phyloP scores from a whole-genome alignment of 306 rosid species.

The Dalbergia cochinchinensis region DNA sequence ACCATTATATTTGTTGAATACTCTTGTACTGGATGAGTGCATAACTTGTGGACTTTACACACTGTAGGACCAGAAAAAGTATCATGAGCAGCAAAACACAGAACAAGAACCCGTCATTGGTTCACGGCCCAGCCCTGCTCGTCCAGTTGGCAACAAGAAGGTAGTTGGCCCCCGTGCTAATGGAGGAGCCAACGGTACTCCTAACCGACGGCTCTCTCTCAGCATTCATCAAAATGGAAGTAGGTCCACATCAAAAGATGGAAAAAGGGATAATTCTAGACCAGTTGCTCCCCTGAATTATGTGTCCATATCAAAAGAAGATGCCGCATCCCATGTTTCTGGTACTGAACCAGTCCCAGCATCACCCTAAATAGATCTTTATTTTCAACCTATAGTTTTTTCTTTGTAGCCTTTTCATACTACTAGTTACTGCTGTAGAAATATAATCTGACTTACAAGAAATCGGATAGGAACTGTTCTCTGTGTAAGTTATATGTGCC shows the following conservation, averaged over 20 bases:
- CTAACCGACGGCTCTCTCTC: conserved; percentile 79
- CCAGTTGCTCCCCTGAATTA: conserved; percentile 76
- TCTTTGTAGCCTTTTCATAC: conserved; percentile 52
- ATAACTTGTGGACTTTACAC: conserved; percentile 41
- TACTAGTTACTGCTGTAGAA: conserved; percentile 61
- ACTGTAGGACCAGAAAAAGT: conserved; percentile 84
- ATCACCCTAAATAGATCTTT: conserved; percentile 62
- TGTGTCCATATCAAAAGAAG: conserved; percentile 81
- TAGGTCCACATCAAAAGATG: conserved; percentile 71
- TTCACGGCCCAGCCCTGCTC: conserved; percentile 76
- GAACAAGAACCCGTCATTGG: conserved; percentile 72
- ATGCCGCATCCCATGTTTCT: conserved; percentile 75
- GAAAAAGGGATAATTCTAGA: conserved; percentile 66
- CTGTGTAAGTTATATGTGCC: conserved; percentile 56
- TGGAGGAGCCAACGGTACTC: conserved; percentile 79
- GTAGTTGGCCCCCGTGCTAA: conserved; percentile 79
- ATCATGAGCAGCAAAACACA: conserved; percentile 72
- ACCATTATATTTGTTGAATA: conserved; percentile 4
- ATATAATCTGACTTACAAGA: conserved; percentile 52
- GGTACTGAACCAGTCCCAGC: conserved; percentile 68
- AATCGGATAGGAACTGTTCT: conserved; percentile 47
- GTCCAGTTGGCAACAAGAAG: conserved; percentile 81
- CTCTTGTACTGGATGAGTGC: conserved; percentile 10
- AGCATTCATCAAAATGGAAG: conserved; percentile 80
- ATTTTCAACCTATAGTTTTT: conserved; percentile 42